Evolutionary conservation across 192 early-diverging fungal species (phyloP).

Genomic region (Phycomyces blakesleeanus): DNA sequence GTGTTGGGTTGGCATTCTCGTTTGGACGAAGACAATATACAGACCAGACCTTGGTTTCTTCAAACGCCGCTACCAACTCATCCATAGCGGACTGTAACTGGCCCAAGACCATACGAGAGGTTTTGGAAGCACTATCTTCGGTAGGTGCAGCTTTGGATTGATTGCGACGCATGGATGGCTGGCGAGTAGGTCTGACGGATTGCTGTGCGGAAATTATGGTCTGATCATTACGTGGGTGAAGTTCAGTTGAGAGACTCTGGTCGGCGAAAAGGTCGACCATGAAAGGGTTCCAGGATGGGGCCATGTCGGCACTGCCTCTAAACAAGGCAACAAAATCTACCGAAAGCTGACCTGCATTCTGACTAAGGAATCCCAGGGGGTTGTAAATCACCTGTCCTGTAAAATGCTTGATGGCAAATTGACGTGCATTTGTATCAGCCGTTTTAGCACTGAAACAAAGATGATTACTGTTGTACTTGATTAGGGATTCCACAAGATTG

Average conservation of each 20-base stretch:
- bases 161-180: constrained; percentile 57
- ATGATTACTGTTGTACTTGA: constrained; percentile 32
- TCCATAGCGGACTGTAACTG: constrained; percentile 63
- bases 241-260: constrained; percentile 62
- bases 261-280: constrained; percentile 70
- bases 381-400: constrained; percentile 71
- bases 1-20: constrained; percentile 38
- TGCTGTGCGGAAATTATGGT: constrained; percentile 72
- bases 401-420: constrained; percentile 75
- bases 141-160: background rate
- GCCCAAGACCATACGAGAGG: constrained; percentile 35
- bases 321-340: constrained; percentile 85
- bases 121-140: background rate
- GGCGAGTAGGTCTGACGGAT: constrained; percentile 65
- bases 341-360: constrained; percentile 65
- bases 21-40: constrained; percentile 77
- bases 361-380: constrained; percentile 66
- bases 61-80: constrained; percentile 73
- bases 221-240: constrained; percentile 64
- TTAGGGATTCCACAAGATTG: constrained; percentile 31
- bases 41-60: constrained; percentile 76
- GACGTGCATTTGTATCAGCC: constrained; percentile 26
- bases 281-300: constrained; percentile 68
- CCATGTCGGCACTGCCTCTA: constrained; percentile 51
- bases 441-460: constrained; percentile 38